phyloP scores from a whole-genome alignment of 2,329 filamentous ascomycete species.

The Monosporascus sp. region DNA sequence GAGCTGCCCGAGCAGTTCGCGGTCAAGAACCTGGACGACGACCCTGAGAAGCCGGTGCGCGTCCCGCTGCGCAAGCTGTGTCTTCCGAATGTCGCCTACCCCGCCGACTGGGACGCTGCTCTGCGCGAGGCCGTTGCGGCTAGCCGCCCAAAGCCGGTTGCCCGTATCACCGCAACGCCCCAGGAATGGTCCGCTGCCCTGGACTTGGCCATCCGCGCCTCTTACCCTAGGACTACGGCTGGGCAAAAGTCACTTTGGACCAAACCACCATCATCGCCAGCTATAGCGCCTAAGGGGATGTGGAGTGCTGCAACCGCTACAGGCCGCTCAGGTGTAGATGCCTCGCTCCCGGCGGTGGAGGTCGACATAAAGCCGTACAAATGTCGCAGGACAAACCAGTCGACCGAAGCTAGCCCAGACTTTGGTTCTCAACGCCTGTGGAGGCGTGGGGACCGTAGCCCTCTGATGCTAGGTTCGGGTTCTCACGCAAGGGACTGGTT shows the following conservation, averaged over 20 bases:
- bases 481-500: slow-evolving; percentile 18
- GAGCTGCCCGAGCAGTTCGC: slow-evolving; percentile 13
- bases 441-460: slow-evolving; percentile 7
- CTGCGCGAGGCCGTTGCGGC: slow-evolving; percentile 25
- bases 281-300: background rate
- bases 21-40: slow-evolving; percentile 17
- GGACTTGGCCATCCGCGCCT: slow-evolving; percentile 27
- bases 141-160: slow-evolving; percentile 19
- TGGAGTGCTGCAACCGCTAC: slow-evolving; percentile 3
- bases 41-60: slow-evolving; percentile 9
- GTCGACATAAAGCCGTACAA: background rate
- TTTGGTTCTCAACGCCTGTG: slow-evolving; percentile 18
- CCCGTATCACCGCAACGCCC: slow-evolving; percentile 13
- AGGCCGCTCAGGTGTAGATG: background rate
- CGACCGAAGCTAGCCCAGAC: slow-evolving; percentile 2
- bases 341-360: background rate
- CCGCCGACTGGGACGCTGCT: slow-evolving; percentile 30
- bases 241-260: slow-evolving; percentile 5
- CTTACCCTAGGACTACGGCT: slow-evolving; percentile 13
- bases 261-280: background rate
- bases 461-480: background rate
- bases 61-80: slow-evolving; percentile 17
- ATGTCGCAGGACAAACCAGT: slow-evolving; percentile 1
- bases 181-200: slow-evolving; percentile 34
- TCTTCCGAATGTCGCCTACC: slow-evolving; percentile 18